phyloP scores from a whole-genome alignment of 768 basidiomycete genomes.

The Lactarius sanguifluus region DNA sequence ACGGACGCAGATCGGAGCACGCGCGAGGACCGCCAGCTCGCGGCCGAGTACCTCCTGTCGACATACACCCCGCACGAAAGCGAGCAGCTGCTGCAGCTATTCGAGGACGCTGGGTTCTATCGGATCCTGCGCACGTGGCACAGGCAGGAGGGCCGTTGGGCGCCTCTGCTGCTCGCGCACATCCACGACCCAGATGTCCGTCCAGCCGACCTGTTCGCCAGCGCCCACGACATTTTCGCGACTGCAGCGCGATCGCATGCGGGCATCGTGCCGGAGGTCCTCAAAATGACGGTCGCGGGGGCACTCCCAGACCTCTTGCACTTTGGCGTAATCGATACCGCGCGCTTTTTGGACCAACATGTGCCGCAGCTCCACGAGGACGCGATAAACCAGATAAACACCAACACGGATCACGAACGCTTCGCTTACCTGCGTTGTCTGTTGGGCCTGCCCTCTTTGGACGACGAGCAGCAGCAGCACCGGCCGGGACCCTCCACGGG shows the following conservation, averaged over 20 bases:
- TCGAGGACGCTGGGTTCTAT: constrained; percentile 85
- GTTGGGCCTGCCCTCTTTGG: constrained; percentile 49
- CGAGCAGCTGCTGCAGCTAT: constrained; percentile 63
- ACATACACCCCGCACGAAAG: constrained; percentile 82
- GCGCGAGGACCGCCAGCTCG: constrained; percentile 91
- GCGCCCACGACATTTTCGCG: constrained; percentile 60
- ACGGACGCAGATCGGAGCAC: constrained; percentile 73
- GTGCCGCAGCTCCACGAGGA: constrained; percentile 62
- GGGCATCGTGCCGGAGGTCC: constrained; percentile 53
- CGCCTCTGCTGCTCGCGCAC: constrained; percentile 67
- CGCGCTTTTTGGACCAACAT: constrained; percentile 67
- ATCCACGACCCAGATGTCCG: constrained; percentile 69
- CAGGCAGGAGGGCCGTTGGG: constrained; percentile 74
- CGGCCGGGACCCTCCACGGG: constrained; percentile 41
- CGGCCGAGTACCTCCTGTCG: constrained; percentile 91
- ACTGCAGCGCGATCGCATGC: constrained; percentile 48
- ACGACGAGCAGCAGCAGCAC: constrained; percentile 44
- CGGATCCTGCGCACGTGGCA: constrained; percentile 85
- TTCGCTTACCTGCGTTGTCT: constrained; percentile 79
- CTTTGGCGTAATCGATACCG: constrained; percentile 63
- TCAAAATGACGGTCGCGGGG: constrained; percentile 52
- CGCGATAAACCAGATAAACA: constrained; percentile 54
- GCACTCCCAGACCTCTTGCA: constrained; percentile 67
- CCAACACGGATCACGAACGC: constrained; percentile 50
- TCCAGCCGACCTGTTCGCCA: constrained; percentile 60